Evolutionary conservation across 768 basidiomycete genomes (phyloP), one percentile per base, ranked within the genome.

Genomic region (Cyclocybe cylindracea): DNA sequence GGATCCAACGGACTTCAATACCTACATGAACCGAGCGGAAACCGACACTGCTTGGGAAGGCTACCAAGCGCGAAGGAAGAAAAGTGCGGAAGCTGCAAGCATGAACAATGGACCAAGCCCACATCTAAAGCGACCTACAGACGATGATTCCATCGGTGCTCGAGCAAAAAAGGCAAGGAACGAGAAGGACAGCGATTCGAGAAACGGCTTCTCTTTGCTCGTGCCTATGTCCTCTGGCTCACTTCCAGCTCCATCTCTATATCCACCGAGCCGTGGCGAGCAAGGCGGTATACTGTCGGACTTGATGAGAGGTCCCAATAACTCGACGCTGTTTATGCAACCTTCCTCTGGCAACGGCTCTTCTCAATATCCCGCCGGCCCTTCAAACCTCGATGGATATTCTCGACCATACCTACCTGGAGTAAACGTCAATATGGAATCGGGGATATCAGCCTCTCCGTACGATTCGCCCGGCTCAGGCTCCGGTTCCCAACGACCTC

Each of bases 21-120:
- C 80, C 44, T 90, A 86, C 57, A 74, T 96, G 56, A 92, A 89
- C 69, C 86, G 85, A 60, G 83, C 89, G 0, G 94, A 97, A 71
- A 94, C 93, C 0, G 94, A 96, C 63, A 94, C 92, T 1, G 94
- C 93, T 34, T 93, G 89, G 79, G 94, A 96, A 64, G 87, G 91
- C 46, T 94, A 87, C 61, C 86, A 91, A 55, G 59, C 78, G 4
- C 83, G 92, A 58, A 94, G 87, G 67, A 78, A 78, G 54, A 39
- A 59, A 11, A 60, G 59, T 8, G 50, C 65, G 32, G 59, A 70
- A 13, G 39, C 68, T n/a, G 62, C 64, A 13, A 51, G 47, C 11
- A 40, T 54, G 31, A 35, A 53, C 58, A 43, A 59, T 54, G 29
- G 51, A 39, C 51, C 48, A 38, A 46, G 14, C 52, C 59, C 63